phyloP scores from a whole-genome alignment of 2,329 filamentous ascomycete species.

The Sporothrix schenckii region DNA sequence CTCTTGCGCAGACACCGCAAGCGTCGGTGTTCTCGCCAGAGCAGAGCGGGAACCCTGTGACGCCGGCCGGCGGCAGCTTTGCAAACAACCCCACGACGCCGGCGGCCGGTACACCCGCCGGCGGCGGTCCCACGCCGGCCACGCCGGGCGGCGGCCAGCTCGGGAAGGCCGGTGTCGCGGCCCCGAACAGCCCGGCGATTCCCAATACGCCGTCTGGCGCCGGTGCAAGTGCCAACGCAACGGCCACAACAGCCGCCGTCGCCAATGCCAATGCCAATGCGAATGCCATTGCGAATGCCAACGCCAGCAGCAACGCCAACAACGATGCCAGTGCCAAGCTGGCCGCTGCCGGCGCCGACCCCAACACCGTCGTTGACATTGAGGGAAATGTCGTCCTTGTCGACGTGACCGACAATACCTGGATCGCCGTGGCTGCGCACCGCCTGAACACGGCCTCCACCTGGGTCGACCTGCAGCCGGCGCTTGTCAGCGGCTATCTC shows the following conservation, averaged over 20 bases:
- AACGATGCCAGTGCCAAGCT: slow-evolving; percentile 39
- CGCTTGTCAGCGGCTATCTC: slow-evolving; percentile 66
- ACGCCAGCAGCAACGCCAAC: not conserved
- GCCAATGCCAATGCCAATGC: not conserved
- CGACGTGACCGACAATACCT: slow-evolving; percentile 74
- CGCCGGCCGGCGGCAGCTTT: slow-evolving; percentile 48
- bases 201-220: not conserved
- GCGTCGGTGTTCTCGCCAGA: slow-evolving; percentile 63
- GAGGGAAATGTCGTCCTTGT: slow-evolving; percentile 68
- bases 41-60: slow-evolving; percentile 55
- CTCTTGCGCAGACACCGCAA: slow-evolving; percentile 70
- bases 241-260: not conserved
- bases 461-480: slow-evolving; percentile 57
- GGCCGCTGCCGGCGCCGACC: slow-evolving; percentile 34
- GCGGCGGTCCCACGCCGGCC: slow-evolving; percentile 29
- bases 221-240: not conserved
- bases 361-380: slow-evolving; percentile 47
- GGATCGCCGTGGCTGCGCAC: slow-evolving; percentile 72
- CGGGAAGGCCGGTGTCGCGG: not conserved
- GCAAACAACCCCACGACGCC: slow-evolving; percentile 41
- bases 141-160: slow-evolving; percentile 37
- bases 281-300: not conserved
- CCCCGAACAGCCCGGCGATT: slow-evolving; percentile 29
- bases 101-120: slow-evolving; percentile 46
- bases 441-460: slow-evolving; percentile 63